These are phyloP conservation scores for Annulohypoxylon maeteangense DNA, from an alignment of 495 filamentous ascomycete genomes.

Conservation along the genomic window DNA sequence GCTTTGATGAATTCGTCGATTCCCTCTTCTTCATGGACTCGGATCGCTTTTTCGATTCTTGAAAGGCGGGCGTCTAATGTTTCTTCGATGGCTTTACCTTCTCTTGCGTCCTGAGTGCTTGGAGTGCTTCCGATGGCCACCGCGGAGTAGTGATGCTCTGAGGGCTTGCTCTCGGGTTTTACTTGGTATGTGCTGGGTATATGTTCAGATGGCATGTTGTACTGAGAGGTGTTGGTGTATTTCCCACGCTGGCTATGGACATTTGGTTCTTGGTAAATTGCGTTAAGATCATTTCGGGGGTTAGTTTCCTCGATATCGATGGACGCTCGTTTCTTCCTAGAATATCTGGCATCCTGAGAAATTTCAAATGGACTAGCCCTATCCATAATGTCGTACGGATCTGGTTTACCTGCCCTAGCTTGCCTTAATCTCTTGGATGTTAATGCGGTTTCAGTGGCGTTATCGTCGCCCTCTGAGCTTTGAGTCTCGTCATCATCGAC, in stretches of 20 bases:
- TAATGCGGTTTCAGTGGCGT: background rate
- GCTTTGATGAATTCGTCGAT: slow-evolving; percentile 37
- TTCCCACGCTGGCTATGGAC: background rate
- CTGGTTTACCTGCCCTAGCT: background rate
- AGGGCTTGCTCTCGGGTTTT: background rate
- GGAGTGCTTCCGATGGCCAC: background rate
- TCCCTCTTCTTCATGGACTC: slow-evolving; percentile 21
- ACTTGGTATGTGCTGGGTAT: background rate
- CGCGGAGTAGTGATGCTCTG: background rate
- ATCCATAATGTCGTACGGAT: slow-evolving; percentile 8
- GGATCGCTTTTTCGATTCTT: slow-evolving; percentile 25
- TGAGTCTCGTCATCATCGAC: background rate
- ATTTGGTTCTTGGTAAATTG: background rate
- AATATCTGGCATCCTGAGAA: background rate
- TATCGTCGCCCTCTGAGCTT: background rate
- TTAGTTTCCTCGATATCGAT: background rate
- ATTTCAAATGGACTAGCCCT: background rate
- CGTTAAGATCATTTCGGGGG: background rate
- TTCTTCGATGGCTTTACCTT: background rate
- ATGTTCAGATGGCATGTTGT: background rate
- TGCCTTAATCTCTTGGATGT: background rate
- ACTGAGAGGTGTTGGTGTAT: slow-evolving; percentile 17
- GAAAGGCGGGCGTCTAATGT: background rate
- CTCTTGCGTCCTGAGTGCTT: background rate
- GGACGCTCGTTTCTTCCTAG: background rate